A percentile compares a stretch with the other conserved stretches of the same genome.
phyloP scores from a whole-genome alignment of 805 yeast species.

The Wickerhamiella spandovensis region DNA sequence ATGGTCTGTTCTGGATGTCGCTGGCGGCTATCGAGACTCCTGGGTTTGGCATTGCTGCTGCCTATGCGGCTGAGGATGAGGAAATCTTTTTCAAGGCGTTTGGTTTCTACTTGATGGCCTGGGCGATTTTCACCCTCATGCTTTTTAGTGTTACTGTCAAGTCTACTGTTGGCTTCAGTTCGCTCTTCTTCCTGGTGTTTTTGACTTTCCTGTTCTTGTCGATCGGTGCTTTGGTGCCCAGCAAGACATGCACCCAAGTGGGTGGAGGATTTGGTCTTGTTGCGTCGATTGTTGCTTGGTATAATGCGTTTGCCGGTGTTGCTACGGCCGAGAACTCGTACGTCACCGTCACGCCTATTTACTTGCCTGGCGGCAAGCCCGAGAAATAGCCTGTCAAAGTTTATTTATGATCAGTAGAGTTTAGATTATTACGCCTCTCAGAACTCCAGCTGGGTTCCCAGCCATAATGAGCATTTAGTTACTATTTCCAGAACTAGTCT shows the following conservation, averaged over 20 bases:
- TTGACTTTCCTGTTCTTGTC: conserved; percentile 44
- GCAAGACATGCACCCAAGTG: conserved; percentile 31
- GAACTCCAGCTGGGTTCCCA: too few species aligned
- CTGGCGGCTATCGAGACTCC: conserved; percentile 44
- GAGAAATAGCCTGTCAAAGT: background rate
- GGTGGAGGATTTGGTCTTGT: conserved; percentile 52
- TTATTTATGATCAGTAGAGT: background rate
- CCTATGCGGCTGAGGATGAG: conserved; percentile 24
- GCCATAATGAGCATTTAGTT: too few species aligned
- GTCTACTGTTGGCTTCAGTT: conserved; percentile 51
- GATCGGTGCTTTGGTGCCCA: conserved; percentile 34
- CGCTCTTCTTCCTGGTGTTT: conserved; percentile 38
- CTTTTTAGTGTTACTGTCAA: conserved; percentile 41
- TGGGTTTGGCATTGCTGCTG: conserved; percentile 36
- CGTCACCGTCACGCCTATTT: conserved; percentile 36
- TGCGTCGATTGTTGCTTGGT: conserved; percentile 44
- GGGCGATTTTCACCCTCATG: conserved; percentile 52
- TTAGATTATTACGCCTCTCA: too few species aligned
- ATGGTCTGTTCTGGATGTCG: conserved; percentile 54
- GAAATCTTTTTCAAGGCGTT: conserved; percentile 31
- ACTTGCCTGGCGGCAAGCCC: conserved; percentile 27
- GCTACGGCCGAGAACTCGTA: conserved; percentile 49
- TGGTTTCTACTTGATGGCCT: conserved; percentile 46
- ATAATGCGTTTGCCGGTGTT: conserved; percentile 49
- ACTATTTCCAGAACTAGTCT: too few species aligned